These are phyloP conservation scores for Fistulifera pelliculosa DNA, from an alignment of 108 stramenopile species.

Conservation along the genomic window DNA sequence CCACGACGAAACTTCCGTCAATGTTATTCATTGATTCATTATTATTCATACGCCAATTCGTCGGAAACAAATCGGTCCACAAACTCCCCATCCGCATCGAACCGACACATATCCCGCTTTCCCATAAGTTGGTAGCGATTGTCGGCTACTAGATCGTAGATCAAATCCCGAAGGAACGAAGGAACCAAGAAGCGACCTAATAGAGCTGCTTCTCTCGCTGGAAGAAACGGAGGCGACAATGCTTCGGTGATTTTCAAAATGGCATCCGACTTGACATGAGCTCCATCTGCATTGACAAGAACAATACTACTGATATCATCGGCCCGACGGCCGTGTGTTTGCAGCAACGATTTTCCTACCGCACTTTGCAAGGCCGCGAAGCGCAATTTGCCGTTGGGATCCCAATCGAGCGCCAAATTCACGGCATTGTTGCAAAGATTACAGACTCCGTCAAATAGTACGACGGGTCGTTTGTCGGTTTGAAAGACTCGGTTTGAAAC, in stretches of 20 bases:
- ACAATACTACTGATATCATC: slow-evolving; percentile 76
- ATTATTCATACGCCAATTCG: no score
- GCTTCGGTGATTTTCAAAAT: slow-evolving; percentile 54
- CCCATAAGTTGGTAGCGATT: slow-evolving; percentile 74
- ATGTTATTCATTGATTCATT: no score
- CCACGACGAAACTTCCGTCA: no score
- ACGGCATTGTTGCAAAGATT: slow-evolving; percentile 70
- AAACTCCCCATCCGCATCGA: not conserved
- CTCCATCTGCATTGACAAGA: slow-evolving; percentile 46
- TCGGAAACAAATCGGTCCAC: not conserved
- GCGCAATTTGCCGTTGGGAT: slow-evolving; percentile 51
- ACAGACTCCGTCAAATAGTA: slow-evolving; percentile 67
- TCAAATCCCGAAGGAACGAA: slow-evolving; percentile 46
- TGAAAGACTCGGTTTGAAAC: slow-evolving; percentile 38
- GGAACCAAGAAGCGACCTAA: slow-evolving; percentile 35
- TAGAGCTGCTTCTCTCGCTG: slow-evolving; percentile 33
- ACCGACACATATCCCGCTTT: slow-evolving; percentile 11
- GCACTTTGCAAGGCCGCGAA: slow-evolving; percentile 68
- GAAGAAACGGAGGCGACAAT: slow-evolving; percentile 39
- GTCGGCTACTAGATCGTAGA: slow-evolving; percentile 72
- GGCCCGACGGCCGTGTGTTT: slow-evolving; percentile 41
- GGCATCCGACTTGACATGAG: slow-evolving; percentile 60
- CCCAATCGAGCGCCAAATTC: slow-evolving; percentile 59
- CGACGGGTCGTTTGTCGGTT: slow-evolving; percentile 47
- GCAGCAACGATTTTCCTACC: slow-evolving; percentile 49